Evolutionary conservation across 1,139 yeast species (phyloP), one percentile per base, ranked within the genome.

Genomic region (Keqinozyma sinolaborantium): DNA sequence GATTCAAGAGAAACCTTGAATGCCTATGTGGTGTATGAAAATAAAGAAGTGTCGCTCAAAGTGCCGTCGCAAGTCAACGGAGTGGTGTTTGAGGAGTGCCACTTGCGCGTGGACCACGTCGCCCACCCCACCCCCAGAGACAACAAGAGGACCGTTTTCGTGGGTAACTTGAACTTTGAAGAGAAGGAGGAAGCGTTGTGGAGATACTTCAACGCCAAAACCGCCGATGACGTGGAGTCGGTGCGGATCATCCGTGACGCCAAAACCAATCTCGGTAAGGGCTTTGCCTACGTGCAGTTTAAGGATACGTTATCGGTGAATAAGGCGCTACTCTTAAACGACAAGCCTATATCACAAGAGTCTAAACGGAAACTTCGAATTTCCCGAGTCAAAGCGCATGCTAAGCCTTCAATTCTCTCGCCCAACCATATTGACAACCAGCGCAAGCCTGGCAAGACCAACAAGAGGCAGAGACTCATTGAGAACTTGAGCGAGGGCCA

Each of bases 201-300:
- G 95, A 72, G 68, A 37, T 87, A 83, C 56, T 94, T 94, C 60
- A 73, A 70, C 44, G 45, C 55, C 3, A 60, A 66, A 14, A 70
- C 82, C 44, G 88, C 87, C 29, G 75, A 75, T 26, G 75, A 67
- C 35, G 82, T 94, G 33, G 96, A 88, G 55, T 82, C 86, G 41
- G 97, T 90, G 16, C 77, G 99, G 54, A 73, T 94, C 32, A 77
- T 94, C 23, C 79, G 99, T 52, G 98, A 94, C 56, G 64, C 95
- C 13, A 86, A 86, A 60, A 92, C 97, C 18, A 92, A 94, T 50
- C 69, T 92, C 41, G 99, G 98, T 45, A 94, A 92, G 61, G 99
- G 99, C 4, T 90, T 94, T 64, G 98, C 96, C 4, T 85, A 88
- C 56, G 88, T 94, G 21, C 97, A 92, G 59, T 94, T 90, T 63